Base-by-base conservation (phyloP, 2,329 filamentous ascomycete genomes). In the Hypoxylon sp. region DNA sequence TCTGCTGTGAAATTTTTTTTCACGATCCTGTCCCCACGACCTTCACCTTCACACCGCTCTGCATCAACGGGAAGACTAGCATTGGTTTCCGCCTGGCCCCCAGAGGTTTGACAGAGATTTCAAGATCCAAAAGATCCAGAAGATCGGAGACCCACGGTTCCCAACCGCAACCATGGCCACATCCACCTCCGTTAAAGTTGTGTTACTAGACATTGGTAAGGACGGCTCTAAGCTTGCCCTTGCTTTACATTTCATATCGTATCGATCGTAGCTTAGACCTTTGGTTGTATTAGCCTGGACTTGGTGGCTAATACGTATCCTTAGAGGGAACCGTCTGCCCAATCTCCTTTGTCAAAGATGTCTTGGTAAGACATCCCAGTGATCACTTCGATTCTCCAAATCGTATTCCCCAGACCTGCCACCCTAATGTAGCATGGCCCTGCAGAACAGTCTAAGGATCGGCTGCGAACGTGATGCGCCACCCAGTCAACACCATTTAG, bases 301-400 rank as follows among this genome's bases (percentile, higher is more conserved):
- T 77, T 78, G 76, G 78, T 80, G 77, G 80, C 81, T 84, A 81
- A 83, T 80, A 74, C 74, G 61, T 76, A 74, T 72, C 69, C 66
- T 63, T 73, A 94, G 92, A 94, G 86, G 92, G 92, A 70, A 94
- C 92, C 54, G 90, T 94, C 71, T 94, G 92, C 80, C 91, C 91
- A 74, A 94, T 94, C 78, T 93, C 91, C 74, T 94, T 94, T 81
- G 92, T 94, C 81, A 93, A 93, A 82, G 91, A 94, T 79, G 88
- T 92, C 72, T 84, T 94, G 83, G 92, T 94, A 88, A 87, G 91
- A 82, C 66, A 70, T 67, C 68, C 71, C 66, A 69, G 24, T 57
- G 48, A 47, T 29, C 60, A 53, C n/a, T 39, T 59, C 57, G 50
- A 39, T 53, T 61, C 53, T 62, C 65, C 63, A 61, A 69, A 11